Percentiles rank a stretch among this genome's conserved stretches.
phyloP scores from a whole-genome alignment of 192 early-diverging fungal genomes.

The Rhizophagus prolifer region DNA sequence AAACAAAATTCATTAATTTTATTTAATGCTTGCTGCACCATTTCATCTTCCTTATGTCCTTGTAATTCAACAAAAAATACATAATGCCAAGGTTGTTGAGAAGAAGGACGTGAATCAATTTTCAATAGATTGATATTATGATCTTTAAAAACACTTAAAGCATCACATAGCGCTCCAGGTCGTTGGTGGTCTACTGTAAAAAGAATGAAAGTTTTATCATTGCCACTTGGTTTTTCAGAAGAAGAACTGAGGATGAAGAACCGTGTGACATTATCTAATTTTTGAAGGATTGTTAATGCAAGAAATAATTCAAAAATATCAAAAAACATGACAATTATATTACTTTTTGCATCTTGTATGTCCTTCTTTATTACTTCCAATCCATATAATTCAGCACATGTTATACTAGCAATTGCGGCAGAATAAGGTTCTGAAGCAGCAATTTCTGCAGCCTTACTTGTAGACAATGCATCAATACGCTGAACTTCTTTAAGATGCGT shows the following conservation, averaged over 20 bases:
- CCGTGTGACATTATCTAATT: conserved; percentile 79
- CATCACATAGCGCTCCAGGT: conserved; percentile 85
- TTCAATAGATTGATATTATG: conserved; percentile 82
- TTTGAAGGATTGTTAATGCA: background rate
- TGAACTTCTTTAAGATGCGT: conserved; percentile 70
- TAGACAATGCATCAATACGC: conserved; percentile 75
- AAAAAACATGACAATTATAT: background rate
- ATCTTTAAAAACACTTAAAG: conserved; percentile 80
- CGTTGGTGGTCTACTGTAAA: conserved; percentile 92
- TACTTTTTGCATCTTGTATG: conserved; percentile 77
- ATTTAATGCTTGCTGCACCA: conserved; percentile 63
- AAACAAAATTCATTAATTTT: conserved; percentile 72
- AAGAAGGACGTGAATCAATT: conserved; percentile 87
- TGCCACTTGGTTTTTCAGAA: conserved; percentile 61
- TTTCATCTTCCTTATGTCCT: conserved; percentile 73
- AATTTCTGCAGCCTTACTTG: conserved; percentile 84
- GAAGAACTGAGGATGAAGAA: conserved; percentile 85
- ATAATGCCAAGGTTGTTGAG: conserved; percentile 85
- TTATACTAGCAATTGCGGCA: conserved; percentile 79
- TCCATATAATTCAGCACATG: conserved; percentile 77
- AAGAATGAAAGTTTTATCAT: conserved; percentile 77
- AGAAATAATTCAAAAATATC: background rate
- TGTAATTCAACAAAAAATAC: conserved; percentile 91
- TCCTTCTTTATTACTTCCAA: conserved; percentile 73
- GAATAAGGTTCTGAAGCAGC: conserved; percentile 72